A percentile compares a stretch with the other conserved stretches of the same genome.
phyloP scores from a whole-genome alignment of 2,329 filamentous ascomycete genomes.

The Cytospora mali region DNA sequence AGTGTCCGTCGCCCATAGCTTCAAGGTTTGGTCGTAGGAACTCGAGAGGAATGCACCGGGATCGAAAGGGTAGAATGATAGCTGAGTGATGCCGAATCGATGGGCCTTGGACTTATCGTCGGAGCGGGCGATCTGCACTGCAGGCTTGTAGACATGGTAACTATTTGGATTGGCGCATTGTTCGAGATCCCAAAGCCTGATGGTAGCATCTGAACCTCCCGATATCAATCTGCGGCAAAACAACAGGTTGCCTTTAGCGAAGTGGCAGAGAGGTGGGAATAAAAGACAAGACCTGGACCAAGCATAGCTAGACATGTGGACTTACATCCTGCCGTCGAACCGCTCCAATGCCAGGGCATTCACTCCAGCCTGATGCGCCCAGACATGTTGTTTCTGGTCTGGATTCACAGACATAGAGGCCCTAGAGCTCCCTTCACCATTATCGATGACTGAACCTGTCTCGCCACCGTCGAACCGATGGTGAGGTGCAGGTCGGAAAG shows the following conservation, averaged over 20 bases:
- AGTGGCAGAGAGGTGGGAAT: background rate
- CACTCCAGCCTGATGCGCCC: slow-evolving; percentile 78
- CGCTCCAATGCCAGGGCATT: slow-evolving; percentile 79
- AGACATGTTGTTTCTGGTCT: slow-evolving; percentile 43
- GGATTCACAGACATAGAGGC: slow-evolving; percentile 26
- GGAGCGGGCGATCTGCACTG: slow-evolving; percentile 53
- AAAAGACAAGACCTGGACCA: background rate
- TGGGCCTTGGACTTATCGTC: slow-evolving; percentile 44
- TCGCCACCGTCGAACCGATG: slow-evolving; percentile 71
- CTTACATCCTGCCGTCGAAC: slow-evolving; percentile 76
- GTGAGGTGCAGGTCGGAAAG: slow-evolving; percentile 67
- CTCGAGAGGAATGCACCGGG: slow-evolving; percentile 73
- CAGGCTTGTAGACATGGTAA: slow-evolving; percentile 56
- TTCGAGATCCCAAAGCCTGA: slow-evolving; percentile 88
- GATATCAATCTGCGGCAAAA: slow-evolving; percentile 68
- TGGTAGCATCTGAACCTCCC: slow-evolving; percentile 80
- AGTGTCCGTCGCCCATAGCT: slow-evolving; percentile 70
- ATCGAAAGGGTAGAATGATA: slow-evolving; percentile 80
- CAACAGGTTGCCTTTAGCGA: slow-evolving; percentile 3
- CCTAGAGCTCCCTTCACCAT: slow-evolving; percentile 31
- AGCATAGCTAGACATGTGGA: slow-evolving; percentile 12
- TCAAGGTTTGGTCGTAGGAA: slow-evolving; percentile 77
- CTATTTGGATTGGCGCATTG: slow-evolving; percentile 49
- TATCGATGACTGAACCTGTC: slow-evolving; percentile 38
- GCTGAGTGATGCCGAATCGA: slow-evolving; percentile 72